phyloP scores from a whole-genome alignment of 164 flowering plant species.

The Malania oleifera region DNA sequence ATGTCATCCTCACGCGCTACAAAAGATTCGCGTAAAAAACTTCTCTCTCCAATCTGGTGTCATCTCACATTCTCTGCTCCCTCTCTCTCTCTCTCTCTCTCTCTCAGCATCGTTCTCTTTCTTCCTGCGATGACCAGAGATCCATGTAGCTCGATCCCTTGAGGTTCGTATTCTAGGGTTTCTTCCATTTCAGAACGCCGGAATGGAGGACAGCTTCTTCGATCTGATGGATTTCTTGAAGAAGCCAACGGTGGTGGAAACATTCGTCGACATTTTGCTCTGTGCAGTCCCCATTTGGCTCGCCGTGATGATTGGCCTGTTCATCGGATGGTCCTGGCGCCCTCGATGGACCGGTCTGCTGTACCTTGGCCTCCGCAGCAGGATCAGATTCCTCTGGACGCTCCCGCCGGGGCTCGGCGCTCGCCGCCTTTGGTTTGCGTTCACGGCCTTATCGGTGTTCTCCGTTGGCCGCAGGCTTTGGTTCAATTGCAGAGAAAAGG shows the following conservation, averaged over 20 bases:
- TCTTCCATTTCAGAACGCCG: not conserved
- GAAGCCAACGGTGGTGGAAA: conserved; percentile 56
- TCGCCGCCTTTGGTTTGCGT: conserved; percentile 81
- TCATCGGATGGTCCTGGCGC: conserved; percentile 98
- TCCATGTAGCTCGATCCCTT: not conserved
- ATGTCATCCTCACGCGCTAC: no score
- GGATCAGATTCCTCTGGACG: conserved; percentile 67
- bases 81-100: not conserved
- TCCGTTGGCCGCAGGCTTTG: conserved; percentile 56
- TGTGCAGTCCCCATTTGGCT: conserved; percentile 98
- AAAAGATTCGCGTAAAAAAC: no score
- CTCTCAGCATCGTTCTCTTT: not conserved
- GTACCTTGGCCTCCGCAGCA: conserved; percentile 62
- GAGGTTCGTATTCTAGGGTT: not conserved
- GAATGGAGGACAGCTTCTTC: conserved; percentile 13
- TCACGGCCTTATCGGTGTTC: conserved; percentile 80
- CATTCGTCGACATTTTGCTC: conserved; percentile 89
- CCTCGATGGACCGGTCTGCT: conserved; percentile 85
- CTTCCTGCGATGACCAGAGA: no score
- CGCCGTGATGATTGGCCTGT: conserved; percentile 85
- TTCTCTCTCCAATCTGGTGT: not conserved
- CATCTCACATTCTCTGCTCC: no score
- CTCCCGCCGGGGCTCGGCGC: conserved; percentile 82
- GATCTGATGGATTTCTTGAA: conserved; percentile 48
- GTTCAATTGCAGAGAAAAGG: conserved; percentile 37